These are phyloP conservation scores for Guadua angustifolia DNA, from an alignment of 176 grass and related monocot species.

Conservation along the genomic window DNA sequence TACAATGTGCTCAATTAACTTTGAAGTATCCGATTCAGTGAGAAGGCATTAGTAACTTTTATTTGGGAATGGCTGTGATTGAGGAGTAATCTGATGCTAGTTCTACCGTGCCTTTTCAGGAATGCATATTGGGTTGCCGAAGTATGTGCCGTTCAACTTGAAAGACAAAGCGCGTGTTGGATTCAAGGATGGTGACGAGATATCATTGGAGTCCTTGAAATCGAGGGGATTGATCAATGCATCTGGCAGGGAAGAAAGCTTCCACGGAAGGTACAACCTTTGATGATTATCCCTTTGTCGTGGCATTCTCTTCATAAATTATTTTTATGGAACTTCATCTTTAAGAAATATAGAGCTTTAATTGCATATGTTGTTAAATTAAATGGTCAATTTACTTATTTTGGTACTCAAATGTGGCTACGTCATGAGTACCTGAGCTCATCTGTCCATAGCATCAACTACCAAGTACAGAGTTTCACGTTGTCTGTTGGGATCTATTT, in stretches of 20 bases:
- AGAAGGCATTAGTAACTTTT: neutral
- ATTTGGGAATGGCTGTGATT: neutral
- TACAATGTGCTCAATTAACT: neutral
- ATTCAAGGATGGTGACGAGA: slow-evolving; percentile 90
- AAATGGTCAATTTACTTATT: neutral
- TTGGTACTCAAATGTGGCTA: neutral
- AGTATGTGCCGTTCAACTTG: slow-evolving; percentile 88
- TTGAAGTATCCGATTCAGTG: neutral
- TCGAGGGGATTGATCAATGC: slow-evolving; percentile 81
- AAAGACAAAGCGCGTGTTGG: slow-evolving; percentile 73
- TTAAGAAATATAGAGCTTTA: neutral
- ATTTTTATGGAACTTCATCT: neutral
- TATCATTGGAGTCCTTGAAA: slow-evolving; percentile 84
- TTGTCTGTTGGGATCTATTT: slow-evolving; percentile 1
- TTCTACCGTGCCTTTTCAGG: slow-evolving; percentile 59
- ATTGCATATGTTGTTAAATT: neutral
- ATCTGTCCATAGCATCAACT: neutral
- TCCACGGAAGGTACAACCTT: slow-evolving; percentile 75
- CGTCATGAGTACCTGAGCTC: neutral
- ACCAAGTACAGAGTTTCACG: neutral
- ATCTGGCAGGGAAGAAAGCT: slow-evolving; percentile 89
- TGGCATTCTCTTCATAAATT: neutral
- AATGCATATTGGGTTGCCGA: slow-evolving; percentile 87
- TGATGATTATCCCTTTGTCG: neutral
- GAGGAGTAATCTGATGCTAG: slow-evolving; percentile 27